Conservation (phyloP, 176 grass and related monocot species). For the Eleusine coracana region DNA sequence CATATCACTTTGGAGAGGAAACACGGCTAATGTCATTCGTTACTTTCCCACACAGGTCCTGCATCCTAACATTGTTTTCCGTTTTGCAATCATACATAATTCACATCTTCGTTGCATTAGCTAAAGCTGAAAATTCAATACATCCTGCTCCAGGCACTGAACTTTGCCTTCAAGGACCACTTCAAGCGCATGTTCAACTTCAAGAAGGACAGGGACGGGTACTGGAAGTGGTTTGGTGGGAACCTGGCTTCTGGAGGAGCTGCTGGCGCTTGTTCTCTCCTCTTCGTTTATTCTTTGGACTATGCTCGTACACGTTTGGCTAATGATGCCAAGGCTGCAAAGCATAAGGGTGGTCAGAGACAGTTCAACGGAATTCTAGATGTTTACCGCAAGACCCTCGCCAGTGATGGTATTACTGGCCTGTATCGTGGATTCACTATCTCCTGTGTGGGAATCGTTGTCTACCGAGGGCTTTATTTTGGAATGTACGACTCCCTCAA, state of each 20-base stretch:
- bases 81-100: too few relatives aligned
- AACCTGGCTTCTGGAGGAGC: conserved; percentile 91
- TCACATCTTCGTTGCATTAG: too few relatives aligned
- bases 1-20: conserved; percentile 78
- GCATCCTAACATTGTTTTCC: background rate
- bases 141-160: conserved; percentile 56
- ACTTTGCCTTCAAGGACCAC: conserved; percentile 99
- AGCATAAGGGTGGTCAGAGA: conserved; percentile 69
- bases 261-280: conserved; percentile 82
- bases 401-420: conserved; percentile 75
- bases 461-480: conserved; percentile 94
- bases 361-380: conserved; percentile 92
- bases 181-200: conserved; percentile 95
- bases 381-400: conserved; percentile 86
- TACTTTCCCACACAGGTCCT: conserved; percentile 92
- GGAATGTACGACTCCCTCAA: conserved; percentile 91
- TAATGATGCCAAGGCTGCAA: conserved; percentile 78
- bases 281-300: conserved; percentile 94
- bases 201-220: conserved; percentile 91
- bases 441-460: conserved; percentile 90
- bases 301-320: conserved; percentile 86
- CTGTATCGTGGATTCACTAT: conserved; percentile 94
- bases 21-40: conserved; percentile 88
- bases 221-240: conserved; percentile 92
- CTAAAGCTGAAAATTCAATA: too few relatives aligned